Percentiles rank a stretch among this genome's conserved stretches.
Conservation (phyloP, 2,329 filamentous ascomycete genomes). For the Trichoderma koningii region DNA sequence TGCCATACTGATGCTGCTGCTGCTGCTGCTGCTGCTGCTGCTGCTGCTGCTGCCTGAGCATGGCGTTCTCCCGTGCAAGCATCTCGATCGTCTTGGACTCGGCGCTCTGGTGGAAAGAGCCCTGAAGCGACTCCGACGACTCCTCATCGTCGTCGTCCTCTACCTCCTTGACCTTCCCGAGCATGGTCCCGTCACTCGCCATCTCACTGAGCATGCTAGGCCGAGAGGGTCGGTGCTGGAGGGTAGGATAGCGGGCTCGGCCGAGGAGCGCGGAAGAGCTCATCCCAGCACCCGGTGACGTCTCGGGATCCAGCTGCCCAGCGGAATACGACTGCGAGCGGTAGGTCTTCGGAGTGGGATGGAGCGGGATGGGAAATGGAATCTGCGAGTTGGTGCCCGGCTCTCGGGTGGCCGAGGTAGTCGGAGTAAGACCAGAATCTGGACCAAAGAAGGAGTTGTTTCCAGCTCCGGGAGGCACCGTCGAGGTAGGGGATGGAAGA, state of each 20-base stretch:
- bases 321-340: slow-evolving; percentile 97
- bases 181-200: slow-evolving; percentile 62
- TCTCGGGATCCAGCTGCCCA: slow-evolving; percentile 78
- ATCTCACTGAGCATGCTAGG: slow-evolving; percentile 76
- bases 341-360: slow-evolving; percentile 89
- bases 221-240: slow-evolving; percentile 80
- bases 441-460: slow-evolving; percentile 52
- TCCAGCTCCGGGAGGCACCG: slow-evolving; percentile 49
- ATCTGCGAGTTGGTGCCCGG: slow-evolving; percentile 65
- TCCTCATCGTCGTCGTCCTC: slow-evolving; percentile 67
- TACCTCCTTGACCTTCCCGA: slow-evolving; percentile 70
- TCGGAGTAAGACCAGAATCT: slow-evolving; percentile 50
- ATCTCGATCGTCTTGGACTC: slow-evolving; percentile 66
- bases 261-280: slow-evolving; percentile 53
- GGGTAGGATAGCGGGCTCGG: slow-evolving; percentile 62
- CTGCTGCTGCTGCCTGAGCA: slow-evolving; percentile 57
- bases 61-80: slow-evolving; percentile 63
- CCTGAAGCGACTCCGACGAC: slow-evolving; percentile 51
- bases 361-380: slow-evolving; percentile 82
- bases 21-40: slow-evolving; percentile 50
- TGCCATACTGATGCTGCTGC: slow-evolving; percentile 55
- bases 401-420: slow-evolving; percentile 55
- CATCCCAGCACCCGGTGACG: slow-evolving; percentile 43
- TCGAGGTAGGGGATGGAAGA: slow-evolving; percentile 72
- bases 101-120: slow-evolving; percentile 55